Evolutionary conservation across 2,329 filamentous ascomycete genomes (phyloP), one percentile per base, ranked within the genome.

Genomic region (Chaetothyriales sp.): DNA sequence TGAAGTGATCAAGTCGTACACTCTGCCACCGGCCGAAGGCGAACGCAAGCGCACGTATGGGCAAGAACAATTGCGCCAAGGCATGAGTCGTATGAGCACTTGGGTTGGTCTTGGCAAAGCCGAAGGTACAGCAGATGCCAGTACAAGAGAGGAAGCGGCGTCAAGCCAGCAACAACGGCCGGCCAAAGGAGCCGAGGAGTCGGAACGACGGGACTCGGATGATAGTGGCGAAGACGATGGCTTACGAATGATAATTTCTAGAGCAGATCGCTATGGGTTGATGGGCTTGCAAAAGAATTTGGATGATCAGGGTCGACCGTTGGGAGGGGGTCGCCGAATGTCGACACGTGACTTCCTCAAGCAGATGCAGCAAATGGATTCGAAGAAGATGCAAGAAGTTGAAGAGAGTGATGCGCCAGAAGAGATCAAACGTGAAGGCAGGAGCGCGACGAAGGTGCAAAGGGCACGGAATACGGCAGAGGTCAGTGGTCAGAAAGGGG

Each of bases 1-100:
- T 22, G 80, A 83, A 64, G 80, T 83, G 22, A 73, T 83, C 66
- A 83, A 82, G 69, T 83, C 81, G 61, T 83, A 82, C 63, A 78
- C 80, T 47, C 81, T 83, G 51, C 78, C 77, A 6, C 50, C 56
- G 10, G 46, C 18, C 43, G 67, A 68, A 4, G 51, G 47, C 43
- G 54, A 49, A 56, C 63, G 53, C 43, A 51, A 28, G 53, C 59
- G 6, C 61, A 63, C 19, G 51, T 61, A 47, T 40, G 57, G 60
- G 43, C 55, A 55, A 10, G 54, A 56, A 19, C 56, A 62, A 51
- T 69, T 77, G 15, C 71, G 74, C 43, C 70, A 75, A 51, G 73
- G 74, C 48, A 61, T 82, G 40, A 71, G 71, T 5, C 73, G 76
- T 22, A 81, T 83, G 77, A 76, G 79, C 48, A 80, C 74, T 6